phyloP scores from a whole-genome alignment of 2,329 filamentous ascomycete genomes.

The Xylariaceae sp. region DNA sequence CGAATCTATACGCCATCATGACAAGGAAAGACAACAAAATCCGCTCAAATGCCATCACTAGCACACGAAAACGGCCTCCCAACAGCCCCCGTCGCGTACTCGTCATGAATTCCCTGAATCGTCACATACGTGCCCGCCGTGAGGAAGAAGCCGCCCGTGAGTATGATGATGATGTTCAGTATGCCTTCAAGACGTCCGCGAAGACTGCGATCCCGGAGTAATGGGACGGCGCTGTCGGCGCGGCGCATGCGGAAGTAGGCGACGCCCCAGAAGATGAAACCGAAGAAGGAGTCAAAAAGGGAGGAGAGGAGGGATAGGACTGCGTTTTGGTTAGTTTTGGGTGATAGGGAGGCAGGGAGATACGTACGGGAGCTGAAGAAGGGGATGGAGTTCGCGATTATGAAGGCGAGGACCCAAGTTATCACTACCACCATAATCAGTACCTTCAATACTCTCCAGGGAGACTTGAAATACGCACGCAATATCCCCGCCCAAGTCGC shows the following conservation, averaged over 20 bases:
- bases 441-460: neutral
- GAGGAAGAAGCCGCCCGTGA: conserved; percentile 74
- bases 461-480: conserved; percentile 33
- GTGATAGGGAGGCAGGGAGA: neutral
- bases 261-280: conserved; percentile 91
- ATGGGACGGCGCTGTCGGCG: conserved; percentile 53
- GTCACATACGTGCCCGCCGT: conserved; percentile 75
- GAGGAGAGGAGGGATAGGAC: conserved; percentile 74
- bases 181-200: conserved; percentile 50
- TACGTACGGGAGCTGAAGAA: conserved; percentile 73
- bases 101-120: conserved; percentile 68
- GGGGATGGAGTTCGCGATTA: conserved; percentile 88
- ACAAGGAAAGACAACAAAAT: conserved; percentile 7
- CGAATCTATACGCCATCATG: neutral
- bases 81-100: conserved; percentile 60
- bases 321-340: conserved; percentile 24
- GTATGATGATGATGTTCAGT: conserved; percentile 68
- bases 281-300: conserved; percentile 87
- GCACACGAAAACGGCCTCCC: conserved; percentile 70
- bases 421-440: conserved; percentile 35
- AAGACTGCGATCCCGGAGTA: conserved; percentile 49
- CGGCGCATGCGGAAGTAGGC: conserved; percentile 72
- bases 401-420: conserved; percentile 83
- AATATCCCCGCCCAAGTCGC: conserved; percentile 70
- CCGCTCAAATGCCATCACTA: conserved; percentile 54